Evolutionary conservation across 371 early-diverging fungal genomes (phyloP).

Genomic region (Thermomucor indicae-seudaticae): DNA sequence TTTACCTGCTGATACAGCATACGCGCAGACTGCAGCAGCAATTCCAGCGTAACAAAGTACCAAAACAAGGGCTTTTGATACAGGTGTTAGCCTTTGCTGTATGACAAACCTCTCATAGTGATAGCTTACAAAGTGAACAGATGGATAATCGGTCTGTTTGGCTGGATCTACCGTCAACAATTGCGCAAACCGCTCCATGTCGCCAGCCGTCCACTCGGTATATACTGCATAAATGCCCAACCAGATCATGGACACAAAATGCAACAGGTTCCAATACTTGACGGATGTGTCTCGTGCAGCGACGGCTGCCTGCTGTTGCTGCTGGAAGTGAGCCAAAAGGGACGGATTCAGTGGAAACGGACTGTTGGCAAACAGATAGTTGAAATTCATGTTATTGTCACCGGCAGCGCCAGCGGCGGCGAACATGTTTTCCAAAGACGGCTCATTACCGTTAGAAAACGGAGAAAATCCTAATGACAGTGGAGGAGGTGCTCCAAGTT

Average conservation of each 20-base stretch:
- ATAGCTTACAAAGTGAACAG: constrained; percentile 26
- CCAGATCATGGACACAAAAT: constrained; percentile 39
- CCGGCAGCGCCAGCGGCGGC: constrained; percentile 8
- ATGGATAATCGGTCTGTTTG: constrained; percentile 10
- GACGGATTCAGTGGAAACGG: constrained; percentile 26
- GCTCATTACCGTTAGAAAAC: constrained; percentile 1
- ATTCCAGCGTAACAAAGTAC: constrained; percentile 57
- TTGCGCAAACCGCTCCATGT: constrained; percentile 34
- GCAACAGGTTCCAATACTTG: constrained; percentile 53
- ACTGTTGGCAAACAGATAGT: constrained; percentile 13
- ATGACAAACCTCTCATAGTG: not conserved
- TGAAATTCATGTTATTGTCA: constrained; percentile 4
- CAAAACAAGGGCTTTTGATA: constrained; percentile 52
- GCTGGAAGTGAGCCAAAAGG: constrained; percentile 24
- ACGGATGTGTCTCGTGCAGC: constrained; percentile 17
- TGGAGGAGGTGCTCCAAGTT: constrained; percentile 36
- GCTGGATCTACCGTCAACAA: constrained; percentile 11
- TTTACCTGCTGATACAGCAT: constrained; percentile 49
- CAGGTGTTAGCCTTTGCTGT: not conserved
- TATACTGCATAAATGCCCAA: constrained; percentile 49
- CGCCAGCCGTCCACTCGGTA: constrained; percentile 36
- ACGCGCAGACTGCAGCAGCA: constrained; percentile 50
- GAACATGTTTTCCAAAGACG: constrained; percentile 9
- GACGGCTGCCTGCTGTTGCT: constrained; percentile 10
- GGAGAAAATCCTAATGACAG: not conserved